A percentile compares a stretch with the other conserved stretches of the same genome.
Evolutionary conservation across 1,139 yeast genomes (phyloP).

Genomic region (Saccharomyces hybrid): DNA sequence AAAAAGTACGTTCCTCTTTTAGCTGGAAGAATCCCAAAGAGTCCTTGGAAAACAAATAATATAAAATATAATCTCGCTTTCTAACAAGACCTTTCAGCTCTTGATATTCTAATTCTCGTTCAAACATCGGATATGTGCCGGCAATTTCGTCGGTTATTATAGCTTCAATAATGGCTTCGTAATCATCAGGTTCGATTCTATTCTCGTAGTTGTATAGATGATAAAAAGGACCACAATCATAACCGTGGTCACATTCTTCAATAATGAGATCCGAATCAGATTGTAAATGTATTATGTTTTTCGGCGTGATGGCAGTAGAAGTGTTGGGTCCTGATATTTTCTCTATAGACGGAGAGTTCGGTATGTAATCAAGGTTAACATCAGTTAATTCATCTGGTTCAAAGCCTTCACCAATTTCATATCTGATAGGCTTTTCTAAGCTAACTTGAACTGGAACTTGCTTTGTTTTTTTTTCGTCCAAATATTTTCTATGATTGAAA

Average conservation of each 20-base stretch:
- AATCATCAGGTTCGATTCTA: slow-evolving; percentile 17
- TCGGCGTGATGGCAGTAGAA: background rate
- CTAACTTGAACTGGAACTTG: background rate
- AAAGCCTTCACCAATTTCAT: background rate
- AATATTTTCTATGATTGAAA: background rate
- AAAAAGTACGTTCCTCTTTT: slow-evolving; percentile 16
- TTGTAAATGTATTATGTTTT: background rate
- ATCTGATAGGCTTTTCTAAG: background rate
- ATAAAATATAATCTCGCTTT: slow-evolving; percentile 17
- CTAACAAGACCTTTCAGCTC: slow-evolving; percentile 13
- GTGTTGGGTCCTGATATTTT: background rate
- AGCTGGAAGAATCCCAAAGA: slow-evolving; percentile 22
- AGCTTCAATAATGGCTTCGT: slow-evolving; percentile 15
- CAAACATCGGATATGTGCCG: slow-evolving; percentile 14
- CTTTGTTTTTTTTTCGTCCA: background rate
- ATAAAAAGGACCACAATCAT: slow-evolving; percentile 14
- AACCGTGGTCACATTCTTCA: background rate
- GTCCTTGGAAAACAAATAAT: slow-evolving; percentile 24
- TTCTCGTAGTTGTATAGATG: slow-evolving; percentile 19
- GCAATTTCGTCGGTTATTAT: slow-evolving; percentile 17
- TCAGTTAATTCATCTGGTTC: background rate
- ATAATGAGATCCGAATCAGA: background rate
- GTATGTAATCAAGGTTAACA: background rate
- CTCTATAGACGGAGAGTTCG: background rate
- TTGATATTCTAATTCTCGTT: slow-evolving; percentile 22